Evolutionary conservation across 345 rosid species (phyloP).

Genomic region (Gossypium anomalum): DNA sequence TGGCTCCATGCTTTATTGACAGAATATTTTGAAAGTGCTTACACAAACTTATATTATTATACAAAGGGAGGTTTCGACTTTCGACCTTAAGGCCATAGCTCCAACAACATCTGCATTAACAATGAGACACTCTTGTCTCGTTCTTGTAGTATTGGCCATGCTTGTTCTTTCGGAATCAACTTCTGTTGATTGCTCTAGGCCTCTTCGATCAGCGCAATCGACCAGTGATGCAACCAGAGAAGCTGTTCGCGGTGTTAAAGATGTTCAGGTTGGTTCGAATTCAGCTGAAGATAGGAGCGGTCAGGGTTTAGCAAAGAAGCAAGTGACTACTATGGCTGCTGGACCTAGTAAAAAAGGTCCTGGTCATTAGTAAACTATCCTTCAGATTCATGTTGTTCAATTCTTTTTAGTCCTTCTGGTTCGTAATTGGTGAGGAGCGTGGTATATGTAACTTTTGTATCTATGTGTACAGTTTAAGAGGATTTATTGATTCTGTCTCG

Average conservation of each 20-base stretch:
- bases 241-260: neutral
- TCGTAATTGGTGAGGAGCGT: neutral
- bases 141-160: conserved; percentile 10
- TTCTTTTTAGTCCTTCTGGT: neutral
- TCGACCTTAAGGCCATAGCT: neutral
- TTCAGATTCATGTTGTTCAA: neutral
- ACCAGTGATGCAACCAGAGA: neutral
- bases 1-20: conserved; percentile 26
- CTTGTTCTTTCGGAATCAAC: conserved; percentile 11
- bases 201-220: neutral
- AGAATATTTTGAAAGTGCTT: conserved; percentile 16
- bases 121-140: conserved; percentile 25
- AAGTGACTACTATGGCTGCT: conserved; percentile 29
- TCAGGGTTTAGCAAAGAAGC: neutral
- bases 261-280: neutral
- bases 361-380: conserved; percentile 37
- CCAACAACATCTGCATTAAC: conserved; percentile 6
- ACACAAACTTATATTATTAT: neutral
- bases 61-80: neutral
- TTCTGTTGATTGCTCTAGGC: conserved; percentile 23
- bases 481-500: conserved; percentile 9
- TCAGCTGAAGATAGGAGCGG: neutral
- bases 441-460: neutral
- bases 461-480: neutral
- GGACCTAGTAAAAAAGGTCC: conserved; percentile 63